Evolutionary conservation across 1,139 yeast genomes (phyloP).

Genomic region (Pneumocystis sp.): DNA sequence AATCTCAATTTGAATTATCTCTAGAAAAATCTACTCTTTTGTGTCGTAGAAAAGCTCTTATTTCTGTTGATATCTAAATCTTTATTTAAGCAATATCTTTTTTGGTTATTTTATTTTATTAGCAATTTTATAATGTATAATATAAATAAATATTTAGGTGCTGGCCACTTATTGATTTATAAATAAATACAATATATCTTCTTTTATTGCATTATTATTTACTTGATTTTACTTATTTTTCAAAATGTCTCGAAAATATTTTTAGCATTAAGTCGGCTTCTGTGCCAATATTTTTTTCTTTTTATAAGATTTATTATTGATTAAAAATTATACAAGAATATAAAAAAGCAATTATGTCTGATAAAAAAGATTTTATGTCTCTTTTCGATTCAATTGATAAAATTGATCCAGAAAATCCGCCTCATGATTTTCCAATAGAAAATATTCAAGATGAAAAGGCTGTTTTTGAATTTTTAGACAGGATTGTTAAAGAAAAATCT

Average conservation of each 20-base stretch:
- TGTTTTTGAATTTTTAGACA: neutral
- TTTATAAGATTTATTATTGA: neutral
- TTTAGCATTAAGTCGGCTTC: neutral
- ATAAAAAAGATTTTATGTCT: neutral
- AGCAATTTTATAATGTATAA: neutral
- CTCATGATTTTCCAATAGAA: neutral
- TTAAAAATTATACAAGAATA: neutral
- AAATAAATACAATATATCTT: neutral
- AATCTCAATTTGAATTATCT: slow-evolving; percentile 44
- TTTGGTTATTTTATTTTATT: neutral
- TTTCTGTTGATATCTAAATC: slow-evolving; percentile 1
- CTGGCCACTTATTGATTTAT: neutral
- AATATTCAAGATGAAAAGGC: neutral
- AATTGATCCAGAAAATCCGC: neutral
- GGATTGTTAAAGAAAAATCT: neutral
- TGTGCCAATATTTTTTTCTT: neutral
- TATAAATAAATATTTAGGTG: neutral
- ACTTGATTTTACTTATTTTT: neutral
- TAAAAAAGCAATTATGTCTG: neutral
- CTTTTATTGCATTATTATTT: neutral
- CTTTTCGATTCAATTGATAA: neutral
- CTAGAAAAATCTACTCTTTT: slow-evolving; percentile 69
- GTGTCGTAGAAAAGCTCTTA: slow-evolving; percentile 47
- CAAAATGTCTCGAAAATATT: neutral
- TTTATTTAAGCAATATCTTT: neutral